These are phyloP conservation scores for Flaveria floridana DNA, from an alignment of 140 eudicot species.

Conservation along the genomic window DNA sequence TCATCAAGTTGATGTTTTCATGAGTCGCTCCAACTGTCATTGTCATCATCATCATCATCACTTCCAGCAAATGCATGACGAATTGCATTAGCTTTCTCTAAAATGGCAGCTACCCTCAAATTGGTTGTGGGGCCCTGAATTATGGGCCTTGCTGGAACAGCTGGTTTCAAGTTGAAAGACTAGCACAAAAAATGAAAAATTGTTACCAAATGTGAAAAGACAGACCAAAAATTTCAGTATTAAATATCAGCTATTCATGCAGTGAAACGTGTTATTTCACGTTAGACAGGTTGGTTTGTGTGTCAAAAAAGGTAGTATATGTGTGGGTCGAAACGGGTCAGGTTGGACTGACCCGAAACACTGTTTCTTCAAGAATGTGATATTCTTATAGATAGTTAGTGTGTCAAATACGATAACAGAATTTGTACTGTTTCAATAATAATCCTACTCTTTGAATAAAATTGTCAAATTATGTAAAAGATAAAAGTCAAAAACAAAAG, in stretches of 20 bases:
- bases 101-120: constrained; percentile 77
- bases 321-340: not conserved
- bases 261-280: constrained; percentile 5
- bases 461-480: not conserved
- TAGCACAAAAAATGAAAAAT: constrained; percentile 28
- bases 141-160: constrained; percentile 65
- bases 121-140: constrained; percentile 78
- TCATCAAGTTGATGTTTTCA: constrained; percentile 36
- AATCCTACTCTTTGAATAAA: not conserved
- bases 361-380: not conserved
- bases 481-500: not conserved
- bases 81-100: constrained; percentile 79
- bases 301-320: not conserved
- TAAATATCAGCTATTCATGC: not conserved
- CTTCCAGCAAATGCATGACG: constrained; percentile 80
- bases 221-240: not conserved
- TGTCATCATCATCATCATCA: constrained; percentile 66
- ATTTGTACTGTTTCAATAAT: not conserved
- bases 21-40: constrained; percentile 76
- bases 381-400: not conserved
- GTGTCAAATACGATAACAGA: not conserved
- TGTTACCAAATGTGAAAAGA: constrained; percentile 14
- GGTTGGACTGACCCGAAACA: not conserved
- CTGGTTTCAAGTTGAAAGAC: constrained; percentile 87
- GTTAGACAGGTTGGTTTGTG: not conserved